Evolutionary conservation across 2,329 filamentous ascomycete species (phyloP).

Genomic region (Fonsecaea erecta): DNA sequence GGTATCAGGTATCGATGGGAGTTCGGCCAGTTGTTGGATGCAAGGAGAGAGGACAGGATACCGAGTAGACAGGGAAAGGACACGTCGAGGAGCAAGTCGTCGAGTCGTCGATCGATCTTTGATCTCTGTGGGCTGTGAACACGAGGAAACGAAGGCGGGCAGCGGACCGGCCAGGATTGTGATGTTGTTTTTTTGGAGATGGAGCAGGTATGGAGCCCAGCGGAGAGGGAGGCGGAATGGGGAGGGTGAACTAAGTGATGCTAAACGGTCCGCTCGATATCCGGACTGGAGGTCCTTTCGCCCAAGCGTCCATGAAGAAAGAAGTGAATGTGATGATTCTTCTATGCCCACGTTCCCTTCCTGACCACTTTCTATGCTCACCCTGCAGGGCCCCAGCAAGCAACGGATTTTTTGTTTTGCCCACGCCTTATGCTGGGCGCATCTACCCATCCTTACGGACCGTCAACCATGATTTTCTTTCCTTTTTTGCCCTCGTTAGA

Average conservation of each 20-base stretch:
- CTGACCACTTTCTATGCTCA: not conserved
- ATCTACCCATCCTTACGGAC: conserved; percentile 18
- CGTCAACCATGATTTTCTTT: conserved; percentile 18
- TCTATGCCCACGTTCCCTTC: not conserved
- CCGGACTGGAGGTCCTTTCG: conserved; percentile 18
- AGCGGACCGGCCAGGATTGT: conserved; percentile 25
- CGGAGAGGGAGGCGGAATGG: conserved; percentile 7
- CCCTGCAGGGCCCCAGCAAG: conserved; percentile 3
- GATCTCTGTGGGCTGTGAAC: conserved; percentile 14
- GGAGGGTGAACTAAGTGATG: not conserved
- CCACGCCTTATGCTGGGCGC: conserved; percentile 13
- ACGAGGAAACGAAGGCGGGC: conserved; percentile 21
- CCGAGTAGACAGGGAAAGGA: not conserved
- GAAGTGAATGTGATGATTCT: not conserved
- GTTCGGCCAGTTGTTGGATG: conserved; percentile 1
- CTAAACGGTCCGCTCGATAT: conserved; percentile 24
- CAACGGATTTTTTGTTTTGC: conserved; percentile 5
- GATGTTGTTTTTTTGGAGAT: conserved; percentile 21
- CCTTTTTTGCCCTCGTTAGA: conserved; percentile 10
- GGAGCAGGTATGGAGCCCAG: conserved; percentile 14
- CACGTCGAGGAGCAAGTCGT: not conserved
- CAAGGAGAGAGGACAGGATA: conserved; percentile 10
- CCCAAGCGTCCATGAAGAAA: not conserved
- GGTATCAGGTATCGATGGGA: not conserved
- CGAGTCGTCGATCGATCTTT: conserved; percentile 2